Evolutionary conservation across 148 eudicot species (phyloP), one percentile per base, ranked within the genome.

Genomic region (Dianthus caryophyllus): DNA sequence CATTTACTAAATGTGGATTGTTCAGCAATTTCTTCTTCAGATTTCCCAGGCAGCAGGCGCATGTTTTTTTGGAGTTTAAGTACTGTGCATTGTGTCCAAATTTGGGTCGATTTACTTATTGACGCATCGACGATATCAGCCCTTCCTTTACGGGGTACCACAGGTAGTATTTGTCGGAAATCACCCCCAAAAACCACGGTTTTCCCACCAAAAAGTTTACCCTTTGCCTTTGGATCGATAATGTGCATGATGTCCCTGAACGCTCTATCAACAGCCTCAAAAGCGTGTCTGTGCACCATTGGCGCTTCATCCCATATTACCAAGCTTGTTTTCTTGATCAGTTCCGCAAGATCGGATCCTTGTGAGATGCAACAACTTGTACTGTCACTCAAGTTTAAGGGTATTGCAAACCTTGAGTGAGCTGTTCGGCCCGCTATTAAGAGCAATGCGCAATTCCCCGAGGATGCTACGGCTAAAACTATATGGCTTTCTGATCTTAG

Each of bases 191-290:
- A n/a, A n/a, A n/a, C n/a, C n/a, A n/a, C 38, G 1, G 58, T 51
- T 66, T 66, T 51, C 1, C 69, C 69, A 1, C 56, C 56, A 29
- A 48, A 51, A 1, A 49, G 15, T 21, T 53, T 53, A 1, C 11
- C 57, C 15, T 22, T 53, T 8, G 57, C 27, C 29, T 7, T 24
- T 1, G 59, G 16, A 0, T 27, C 29, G 13, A 50, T 47, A 9
- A 14, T 20, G 5, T 64, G 54, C 67, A 64, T 64, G 15, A 66
- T 66, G 14, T 66, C 70, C 14, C 70, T 30, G 13, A 48, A 47
- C 33, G 70, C 70, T 15, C 51, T 59, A 30, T 65, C 68, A 54
- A n/a, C n/a, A n/a, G n/a, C n/a, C n/a, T n/a, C n/a, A n/a, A n/a
- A n/a, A n/a, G n/a, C n/a, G n/a, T n/a, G n/a, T n/a, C n/a, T n/a